These are phyloP conservation scores for Pugionium dolabratum DNA, from an alignment of 345 rosid genomes.

Conservation along the genomic window DNA sequence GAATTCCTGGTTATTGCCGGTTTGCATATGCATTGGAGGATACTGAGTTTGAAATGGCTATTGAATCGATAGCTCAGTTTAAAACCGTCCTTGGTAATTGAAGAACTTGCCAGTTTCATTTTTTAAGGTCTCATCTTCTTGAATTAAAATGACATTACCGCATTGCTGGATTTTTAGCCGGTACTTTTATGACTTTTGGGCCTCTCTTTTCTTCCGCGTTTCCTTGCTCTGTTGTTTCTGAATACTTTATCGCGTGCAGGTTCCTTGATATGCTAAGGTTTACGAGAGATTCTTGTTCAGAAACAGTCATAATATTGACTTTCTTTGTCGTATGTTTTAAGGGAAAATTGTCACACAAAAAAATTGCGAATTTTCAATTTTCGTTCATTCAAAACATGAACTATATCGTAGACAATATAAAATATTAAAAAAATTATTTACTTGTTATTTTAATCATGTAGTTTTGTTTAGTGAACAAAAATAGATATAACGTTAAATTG, in stretches of 20 bases:
- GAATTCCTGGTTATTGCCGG: conserved; percentile 91
- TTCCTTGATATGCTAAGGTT: conserved; percentile 5
- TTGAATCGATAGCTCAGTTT: conserved; percentile 63
- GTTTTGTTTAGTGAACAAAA: too few relatives aligned
- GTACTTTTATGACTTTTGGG: too few relatives aligned
- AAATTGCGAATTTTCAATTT: too few relatives aligned
- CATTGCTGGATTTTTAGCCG: background rate
- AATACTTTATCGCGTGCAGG: background rate
- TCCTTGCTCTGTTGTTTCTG: background rate
- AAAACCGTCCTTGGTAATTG: conserved; percentile 40
- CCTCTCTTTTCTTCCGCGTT: background rate
- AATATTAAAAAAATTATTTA: too few relatives aligned
- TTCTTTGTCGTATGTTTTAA: too few relatives aligned
- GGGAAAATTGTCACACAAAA: too few relatives aligned
- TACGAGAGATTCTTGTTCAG: background rate
- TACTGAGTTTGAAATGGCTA: conserved; percentile 65
- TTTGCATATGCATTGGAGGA: conserved; percentile 75
- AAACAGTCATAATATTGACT: background rate
- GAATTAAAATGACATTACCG: background rate
- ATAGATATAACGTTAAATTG: too few relatives aligned
- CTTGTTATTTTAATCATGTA: too few relatives aligned
- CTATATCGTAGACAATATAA: too few relatives aligned
- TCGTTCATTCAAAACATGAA: too few relatives aligned
- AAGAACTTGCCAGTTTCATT: background rate
- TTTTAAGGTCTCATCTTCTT: background rate